Evolutionary conservation across 2,329 filamentous ascomycete species (phyloP), one percentile per base, ranked within the genome.

Genomic region (Cytospora piceae): DNA sequence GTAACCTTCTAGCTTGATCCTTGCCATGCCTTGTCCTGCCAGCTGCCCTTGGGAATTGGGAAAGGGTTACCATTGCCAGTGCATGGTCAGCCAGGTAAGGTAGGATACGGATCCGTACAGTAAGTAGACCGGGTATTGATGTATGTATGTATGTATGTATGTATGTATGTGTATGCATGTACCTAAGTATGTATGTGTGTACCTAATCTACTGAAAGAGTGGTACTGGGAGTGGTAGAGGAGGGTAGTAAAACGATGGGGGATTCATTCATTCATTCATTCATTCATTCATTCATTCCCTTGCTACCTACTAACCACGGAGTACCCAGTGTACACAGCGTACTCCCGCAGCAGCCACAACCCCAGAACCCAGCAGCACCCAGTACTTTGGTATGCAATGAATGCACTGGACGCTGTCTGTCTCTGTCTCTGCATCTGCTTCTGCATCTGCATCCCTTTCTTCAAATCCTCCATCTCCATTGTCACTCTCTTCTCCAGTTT

Each of bases 381-480:
- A 46, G 42, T 46, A 46, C 42, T n/a, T 20, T 46, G 42, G 42
- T 46, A 46, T 46, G 42, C 42, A 46, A 46, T 32, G 31, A 9
- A 32, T 34, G 32, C 32, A 46, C 27, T 46, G 42, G 14, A 46
- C 42, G 22, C 42, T 46, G 6, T 34, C 32, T 34, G 4, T 34
- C 32, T 34, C 32, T 34, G 32, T 34, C 4, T 20, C 39, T 34
- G 20, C 39, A 17, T 42, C n/a, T 46, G 42, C 42, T 22, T 46
- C 20, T 22, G 39, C 39, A 42, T 42, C 62, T 67, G 58, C 55
- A 66, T 63, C 58, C 66, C 60, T 66, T 63, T 68, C 57, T 66
- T 65, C 55, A 27, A 27, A 46, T 61, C 49, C 42, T 61, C 59
- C 58, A 42, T 68, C 61, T 59, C 56, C 63, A 63, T 61, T 67